These are phyloP conservation scores for Paragyromitra xinjiangensis DNA, from an alignment of 495 filamentous ascomycete genomes.

Conservation along the genomic window DNA sequence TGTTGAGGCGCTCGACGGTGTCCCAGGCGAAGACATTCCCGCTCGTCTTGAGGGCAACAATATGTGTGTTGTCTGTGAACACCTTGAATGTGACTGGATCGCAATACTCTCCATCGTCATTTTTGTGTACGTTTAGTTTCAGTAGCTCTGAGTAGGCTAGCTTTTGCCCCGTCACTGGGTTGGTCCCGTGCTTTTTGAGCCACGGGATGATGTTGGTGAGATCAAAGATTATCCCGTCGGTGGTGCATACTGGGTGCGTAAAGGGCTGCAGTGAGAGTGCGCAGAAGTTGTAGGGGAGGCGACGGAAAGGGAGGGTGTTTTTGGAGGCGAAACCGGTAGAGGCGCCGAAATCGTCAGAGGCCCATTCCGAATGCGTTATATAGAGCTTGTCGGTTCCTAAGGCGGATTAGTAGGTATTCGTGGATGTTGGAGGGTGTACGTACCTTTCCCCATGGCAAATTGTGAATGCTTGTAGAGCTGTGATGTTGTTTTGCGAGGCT, in stretches of 20 bases:
- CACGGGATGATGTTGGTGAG: slow-evolving; percentile 86
- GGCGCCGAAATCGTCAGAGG: slow-evolving; percentile 80
- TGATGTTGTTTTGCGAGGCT: slow-evolving; percentile 22
- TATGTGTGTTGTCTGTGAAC: slow-evolving; percentile 96
- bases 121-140: slow-evolving; percentile 89
- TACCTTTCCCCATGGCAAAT: slow-evolving; percentile 62
- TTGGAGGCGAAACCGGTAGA: slow-evolving; percentile 59
- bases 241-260: slow-evolving; percentile 82
- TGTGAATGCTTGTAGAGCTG: neutral
- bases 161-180: slow-evolving; percentile 83
- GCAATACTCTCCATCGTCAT: slow-evolving; percentile 90
- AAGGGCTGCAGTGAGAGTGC: slow-evolving; percentile 93
- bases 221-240: slow-evolving; percentile 82
- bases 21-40: slow-evolving; percentile 95
- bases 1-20: slow-evolving; percentile 91
- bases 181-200: slow-evolving; percentile 91
- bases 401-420: slow-evolving; percentile 37
- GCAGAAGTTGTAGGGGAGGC: slow-evolving; percentile 98
- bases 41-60: slow-evolving; percentile 82
- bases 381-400: slow-evolving; percentile 67
- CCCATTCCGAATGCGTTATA: slow-evolving; percentile 96
- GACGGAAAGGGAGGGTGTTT: slow-evolving; percentile 75
- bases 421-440: neutral
- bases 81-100: slow-evolving; percentile 98
- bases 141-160: slow-evolving; percentile 84